Evolutionary conservation across 306 rosid genomes (phyloP), one percentile per base, ranked within the genome.

Genomic region (Cucurbita maxima): DNA sequence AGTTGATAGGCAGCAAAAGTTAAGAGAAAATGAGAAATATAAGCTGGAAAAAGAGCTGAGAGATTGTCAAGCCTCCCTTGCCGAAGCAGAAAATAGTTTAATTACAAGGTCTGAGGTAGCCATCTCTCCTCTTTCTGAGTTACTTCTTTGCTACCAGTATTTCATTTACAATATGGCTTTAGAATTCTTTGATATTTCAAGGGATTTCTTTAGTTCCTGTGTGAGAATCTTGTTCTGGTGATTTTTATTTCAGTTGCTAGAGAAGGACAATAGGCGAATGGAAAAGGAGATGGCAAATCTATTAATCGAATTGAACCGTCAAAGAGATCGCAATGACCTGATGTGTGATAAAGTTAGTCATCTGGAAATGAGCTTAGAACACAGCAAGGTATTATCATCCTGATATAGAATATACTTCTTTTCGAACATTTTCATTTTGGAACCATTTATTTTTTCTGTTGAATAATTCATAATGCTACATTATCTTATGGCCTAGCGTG

Each of bases 81-180:
- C 81, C 76, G 87, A 86, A 75, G 84, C 75, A 57, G 61, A 82
- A 77, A 79, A 64, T 63, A 76, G 81, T 73, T 61, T 82, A 76
- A 68, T 71, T 71, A 58, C 90, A 75, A 84, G 86, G 86, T 88
- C 88, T 58, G 90, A 88, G 92, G 92, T 88, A 70, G 59, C 74
- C 58, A 25, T 70, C 45, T 50, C 43, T 70, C 58, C 74, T 70
- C 25, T 70, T 37, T 56, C 51, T 18, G 7, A 10, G 22, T 19
- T 14, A 38, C 62, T 36, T 72, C 37, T 55, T 54, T 19, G 52
- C 34, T 54, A n/a, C 51, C 37, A 10, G 36, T n/a, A 9, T 51
- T 72, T 53, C 19, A 20, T 72, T 38, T 37, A 10, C 64, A 72
- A 47, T 68, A 48, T 69, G 10, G n/a, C 45, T 50, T 69, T 15